These are phyloP conservation scores for Cladosporium sp. DNA, from an alignment of 2,329 filamentous ascomycete species.

Conservation along the genomic window DNA sequence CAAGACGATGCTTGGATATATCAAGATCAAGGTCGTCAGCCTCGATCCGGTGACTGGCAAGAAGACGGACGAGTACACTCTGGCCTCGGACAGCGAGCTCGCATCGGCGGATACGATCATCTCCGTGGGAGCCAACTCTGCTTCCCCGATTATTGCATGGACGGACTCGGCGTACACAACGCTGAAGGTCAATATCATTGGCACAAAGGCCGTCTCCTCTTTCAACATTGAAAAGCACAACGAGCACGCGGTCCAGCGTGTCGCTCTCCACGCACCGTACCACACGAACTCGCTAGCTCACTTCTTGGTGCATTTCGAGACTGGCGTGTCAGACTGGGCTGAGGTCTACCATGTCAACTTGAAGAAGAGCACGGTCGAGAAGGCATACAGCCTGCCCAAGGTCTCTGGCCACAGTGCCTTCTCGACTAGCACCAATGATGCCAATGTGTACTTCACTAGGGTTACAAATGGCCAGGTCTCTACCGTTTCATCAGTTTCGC, in stretches of 20 bases:
- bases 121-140: slow-evolving; percentile 70
- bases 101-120: slow-evolving; percentile 58
- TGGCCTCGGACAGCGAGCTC: slow-evolving; percentile 71
- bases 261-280: slow-evolving; percentile 67
- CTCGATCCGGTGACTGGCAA: slow-evolving; percentile 68
- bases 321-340: slow-evolving; percentile 65
- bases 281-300: slow-evolving; percentile 66
- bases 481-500: slow-evolving; percentile 69
- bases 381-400: slow-evolving; percentile 72
- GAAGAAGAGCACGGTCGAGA: slow-evolving; percentile 61
- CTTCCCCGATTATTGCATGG: slow-evolving; percentile 70
- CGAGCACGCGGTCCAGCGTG: slow-evolving; percentile 39
- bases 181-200: slow-evolving; percentile 65
- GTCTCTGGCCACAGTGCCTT: slow-evolving; percentile 67
- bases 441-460: slow-evolving; percentile 84
- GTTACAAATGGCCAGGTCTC: slow-evolving; percentile 68
- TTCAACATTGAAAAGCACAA: slow-evolving; percentile 38
- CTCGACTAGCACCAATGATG: slow-evolving; percentile 67
- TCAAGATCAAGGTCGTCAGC: slow-evolving; percentile 68
- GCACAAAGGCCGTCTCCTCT: slow-evolving; percentile 38
- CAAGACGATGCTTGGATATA: slow-evolving; percentile 56
- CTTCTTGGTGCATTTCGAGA: slow-evolving; percentile 78
- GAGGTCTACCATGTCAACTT: slow-evolving; percentile 80
- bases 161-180: slow-evolving; percentile 56
- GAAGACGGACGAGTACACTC: slow-evolving; percentile 62